phyloP scores from a whole-genome alignment of 2,329 filamentous ascomycete species.

The Stemphylium beticola region DNA sequence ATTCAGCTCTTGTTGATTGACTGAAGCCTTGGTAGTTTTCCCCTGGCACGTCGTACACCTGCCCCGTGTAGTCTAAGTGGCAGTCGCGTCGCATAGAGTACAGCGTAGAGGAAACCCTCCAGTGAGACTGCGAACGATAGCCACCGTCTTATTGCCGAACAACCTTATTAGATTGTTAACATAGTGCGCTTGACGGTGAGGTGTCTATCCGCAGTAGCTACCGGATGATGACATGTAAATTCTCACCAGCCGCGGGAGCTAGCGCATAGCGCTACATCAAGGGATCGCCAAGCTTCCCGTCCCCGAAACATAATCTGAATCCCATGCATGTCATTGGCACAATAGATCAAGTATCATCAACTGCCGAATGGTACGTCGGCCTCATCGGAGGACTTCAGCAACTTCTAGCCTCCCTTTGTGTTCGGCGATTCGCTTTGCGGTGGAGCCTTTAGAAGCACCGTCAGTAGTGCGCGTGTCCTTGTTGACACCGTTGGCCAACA shows the following conservation, averaged over 20 bases:
- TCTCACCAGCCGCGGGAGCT: background rate
- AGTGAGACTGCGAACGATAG: no score
- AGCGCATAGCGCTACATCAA: background rate
- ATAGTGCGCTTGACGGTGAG: background rate
- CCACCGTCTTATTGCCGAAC: no score
- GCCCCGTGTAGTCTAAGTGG: no score
- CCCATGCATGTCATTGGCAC: background rate
- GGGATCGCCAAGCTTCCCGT: background rate
- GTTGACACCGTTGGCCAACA: conserved; percentile 16
- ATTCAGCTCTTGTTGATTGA: no score
- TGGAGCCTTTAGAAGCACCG: conserved; percentile 14
- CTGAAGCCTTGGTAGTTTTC: no score
- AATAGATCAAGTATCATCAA: background rate
- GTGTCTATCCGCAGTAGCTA: background rate
- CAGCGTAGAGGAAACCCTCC: no score
- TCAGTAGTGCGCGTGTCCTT: conserved; percentile 8
- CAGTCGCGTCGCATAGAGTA: no score
- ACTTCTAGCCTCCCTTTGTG: conserved; percentile 7
- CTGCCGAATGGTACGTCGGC: background rate
- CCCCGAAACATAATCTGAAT: background rate
- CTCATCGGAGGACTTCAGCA: background rate
- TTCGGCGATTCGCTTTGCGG: conserved; percentile 20
- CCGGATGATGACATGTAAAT: background rate
- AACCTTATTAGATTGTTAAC: background rate
- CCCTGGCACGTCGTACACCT: no score